phyloP scores from a whole-genome alignment of 805 yeast species.

The Metschnikowia orientalis region DNA sequence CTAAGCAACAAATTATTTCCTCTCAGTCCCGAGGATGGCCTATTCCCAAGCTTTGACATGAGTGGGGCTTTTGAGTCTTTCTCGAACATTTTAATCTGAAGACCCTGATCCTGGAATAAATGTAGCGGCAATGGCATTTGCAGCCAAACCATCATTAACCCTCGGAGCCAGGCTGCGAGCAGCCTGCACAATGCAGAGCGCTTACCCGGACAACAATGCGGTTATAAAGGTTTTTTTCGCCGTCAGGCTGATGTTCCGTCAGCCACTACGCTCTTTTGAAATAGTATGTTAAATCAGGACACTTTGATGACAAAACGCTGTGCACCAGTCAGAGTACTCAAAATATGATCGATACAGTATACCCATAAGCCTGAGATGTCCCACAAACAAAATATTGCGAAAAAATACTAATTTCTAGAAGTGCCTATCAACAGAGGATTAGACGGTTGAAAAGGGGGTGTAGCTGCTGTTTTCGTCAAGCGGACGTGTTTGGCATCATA shows the following conservation, averaged over 20 bases:
- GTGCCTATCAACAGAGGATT: no score
- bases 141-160: not conserved
- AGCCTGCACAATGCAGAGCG: not conserved
- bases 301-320: constrained; percentile 46
- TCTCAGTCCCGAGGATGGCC: constrained; percentile 6
- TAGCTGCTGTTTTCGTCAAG: no score
- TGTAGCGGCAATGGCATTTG: not conserved
- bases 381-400: no score
- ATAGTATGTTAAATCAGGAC: constrained; percentile 18
- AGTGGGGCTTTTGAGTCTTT: constrained; percentile 3
- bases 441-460: no score
- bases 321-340: constrained; percentile 52
- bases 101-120: no score
- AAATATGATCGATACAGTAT: constrained; percentile 41
- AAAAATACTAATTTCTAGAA: constrained; percentile 7
- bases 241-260: no score
- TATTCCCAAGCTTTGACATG: constrained; percentile 2
- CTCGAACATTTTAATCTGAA: constrained; percentile 1
- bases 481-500: no score
- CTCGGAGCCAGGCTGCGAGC: not conserved
- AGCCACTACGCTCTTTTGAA: not conserved
- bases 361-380: constrained; percentile 44
- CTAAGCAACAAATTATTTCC: constrained; percentile 6
- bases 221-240: not conserved
- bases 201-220: constrained; percentile 10